Percentiles rank a stretch among this genome's conserved stretches.
Conservation (phyloP, 805 yeast genomes). For the Saccharomycopsis oosterbeekiorum region DNA sequence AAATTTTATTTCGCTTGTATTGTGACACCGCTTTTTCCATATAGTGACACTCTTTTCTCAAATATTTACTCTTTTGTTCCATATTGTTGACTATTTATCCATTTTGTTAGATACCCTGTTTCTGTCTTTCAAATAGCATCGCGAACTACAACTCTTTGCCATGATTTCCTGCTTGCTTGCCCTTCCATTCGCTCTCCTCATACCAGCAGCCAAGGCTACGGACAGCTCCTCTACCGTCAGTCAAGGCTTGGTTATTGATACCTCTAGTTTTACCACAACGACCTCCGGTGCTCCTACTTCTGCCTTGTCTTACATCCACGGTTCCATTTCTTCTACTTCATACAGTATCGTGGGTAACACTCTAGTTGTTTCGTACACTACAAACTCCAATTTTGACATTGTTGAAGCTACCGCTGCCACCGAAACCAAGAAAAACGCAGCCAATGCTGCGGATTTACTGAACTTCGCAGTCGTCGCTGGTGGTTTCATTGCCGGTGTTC, state of each 20-base stretch:
- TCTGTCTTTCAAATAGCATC: too few relatives aligned
- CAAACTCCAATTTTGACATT: constrained; percentile 13
- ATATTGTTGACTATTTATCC: too few relatives aligned
- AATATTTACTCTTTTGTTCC: too few relatives aligned
- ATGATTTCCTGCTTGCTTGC: neutral
- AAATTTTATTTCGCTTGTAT: neutral
- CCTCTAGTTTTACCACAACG: neutral
- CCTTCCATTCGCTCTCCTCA: neutral
- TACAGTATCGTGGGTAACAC: constrained; percentile 17
- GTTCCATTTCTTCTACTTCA: constrained; percentile 9
- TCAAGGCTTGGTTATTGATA: neutral
- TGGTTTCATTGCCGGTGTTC: constrained; percentile 16
- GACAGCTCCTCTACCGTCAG: constrained; percentile 2
- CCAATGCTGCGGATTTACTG: neutral
- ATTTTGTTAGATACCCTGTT: too few relatives aligned
- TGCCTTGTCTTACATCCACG: constrained; percentile 9
- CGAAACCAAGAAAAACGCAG: constrained; percentile 3
- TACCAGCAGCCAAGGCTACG: neutral
- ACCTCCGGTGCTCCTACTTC: constrained; percentile 10
- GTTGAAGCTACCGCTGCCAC: constrained; percentile 16
- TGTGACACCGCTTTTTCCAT: neutral
- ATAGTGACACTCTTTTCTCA: too few relatives aligned
- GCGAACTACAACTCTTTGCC: too few relatives aligned
- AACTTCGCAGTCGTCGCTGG: constrained; percentile 1
- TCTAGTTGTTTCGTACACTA: constrained; percentile 14